Evolutionary conservation across 108 stramenopile genomes (phyloP).

Genomic region (Epithemia pelagica): DNA sequence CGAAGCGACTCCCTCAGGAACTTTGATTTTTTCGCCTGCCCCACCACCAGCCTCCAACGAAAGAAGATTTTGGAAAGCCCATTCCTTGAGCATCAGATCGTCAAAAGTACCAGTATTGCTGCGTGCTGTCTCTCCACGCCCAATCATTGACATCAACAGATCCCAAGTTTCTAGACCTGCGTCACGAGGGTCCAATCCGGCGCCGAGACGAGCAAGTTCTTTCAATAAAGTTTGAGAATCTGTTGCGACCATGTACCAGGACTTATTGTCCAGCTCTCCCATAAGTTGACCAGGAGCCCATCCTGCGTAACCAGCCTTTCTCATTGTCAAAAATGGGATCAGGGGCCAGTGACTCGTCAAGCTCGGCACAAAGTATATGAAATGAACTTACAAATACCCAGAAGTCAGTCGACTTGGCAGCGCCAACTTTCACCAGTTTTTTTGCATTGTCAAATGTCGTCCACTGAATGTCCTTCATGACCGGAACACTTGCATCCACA

Average conservation of each 20-base stretch:
- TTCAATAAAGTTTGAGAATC: slow-evolving; percentile 60
- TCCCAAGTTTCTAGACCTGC: slow-evolving; percentile 51
- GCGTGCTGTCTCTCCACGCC: slow-evolving; percentile 40
- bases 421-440: slow-evolving; percentile 40
- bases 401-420: slow-evolving; percentile 42
- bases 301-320: slow-evolving; percentile 33
- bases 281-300: slow-evolving; percentile 57
- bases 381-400: slow-evolving; percentile 49
- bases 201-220: slow-evolving; percentile 45
- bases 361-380: slow-evolving; percentile 4
- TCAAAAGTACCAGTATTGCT: slow-evolving; percentile 49
- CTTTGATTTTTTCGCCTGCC: slow-evolving; percentile 9
- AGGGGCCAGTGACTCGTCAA: no score
- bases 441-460: slow-evolving; percentile 81
- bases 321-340: no score
- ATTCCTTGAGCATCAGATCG: slow-evolving; percentile 78
- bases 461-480: slow-evolving; percentile 87
- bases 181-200: slow-evolving; percentile 35
- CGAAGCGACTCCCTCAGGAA: slow-evolving; percentile 12
- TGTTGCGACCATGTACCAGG: slow-evolving; percentile 83
- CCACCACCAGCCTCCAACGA: slow-evolving; percentile 26
- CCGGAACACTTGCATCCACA: slow-evolving; percentile 39
- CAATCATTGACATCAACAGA: slow-evolving; percentile 40
- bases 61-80: slow-evolving; percentile 57
- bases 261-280: slow-evolving; percentile 65